Evolutionary conservation across 2,329 filamentous ascomycete genomes (phyloP), one percentile per base, ranked within the genome.

Genomic region (Juglanconis oblonga): DNA sequence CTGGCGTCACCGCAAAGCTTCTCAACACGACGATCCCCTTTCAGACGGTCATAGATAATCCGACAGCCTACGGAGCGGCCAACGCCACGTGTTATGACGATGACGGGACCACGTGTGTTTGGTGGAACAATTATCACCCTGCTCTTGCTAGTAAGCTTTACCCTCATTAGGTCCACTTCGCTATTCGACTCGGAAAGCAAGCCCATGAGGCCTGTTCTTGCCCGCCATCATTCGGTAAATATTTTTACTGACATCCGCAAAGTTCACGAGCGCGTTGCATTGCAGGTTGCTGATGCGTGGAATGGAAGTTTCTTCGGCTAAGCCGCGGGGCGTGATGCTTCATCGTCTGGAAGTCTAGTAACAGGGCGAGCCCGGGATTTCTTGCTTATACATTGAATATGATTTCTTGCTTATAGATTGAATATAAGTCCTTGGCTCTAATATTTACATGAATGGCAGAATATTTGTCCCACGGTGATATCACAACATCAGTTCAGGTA

Each of bases 81-180:
- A 70, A 81, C 49, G 75, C 76, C 1, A 74, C 70, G 1, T 81
- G 78, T 66, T 75, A 67, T 32, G 76, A 78, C 42, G 65, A 57
- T 0, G 69, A 81, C 49, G 79, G 79, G 4, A 70, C 67, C 13
- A 77, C 72, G 10, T 81, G 79, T 59, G 56, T 81, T 38, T 80
- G 79, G 77, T 77, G 73, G 58, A 75, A 79, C 54, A 66, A 76
- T 36, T 79, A 78, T 40, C 76, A 79, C 38, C 76, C 76, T 0
- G 76, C 70, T 0, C 64, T 76, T 5, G 71, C 70, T 8, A 78
- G 78, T 8, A 74, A 56, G 54, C 5, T 17, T 29, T 6, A 13
- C 4, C 10, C 33, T 31, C 47, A n/a, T 31, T 10, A 36, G 49
- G 5, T 36, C n/a, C 14, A 32, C 7, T 24, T 52, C 17, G 17